These are phyloP conservation scores for Leishmania aethiopica DNA, from an alignment of 208 protist genomes.

Conservation along the genomic window DNA sequence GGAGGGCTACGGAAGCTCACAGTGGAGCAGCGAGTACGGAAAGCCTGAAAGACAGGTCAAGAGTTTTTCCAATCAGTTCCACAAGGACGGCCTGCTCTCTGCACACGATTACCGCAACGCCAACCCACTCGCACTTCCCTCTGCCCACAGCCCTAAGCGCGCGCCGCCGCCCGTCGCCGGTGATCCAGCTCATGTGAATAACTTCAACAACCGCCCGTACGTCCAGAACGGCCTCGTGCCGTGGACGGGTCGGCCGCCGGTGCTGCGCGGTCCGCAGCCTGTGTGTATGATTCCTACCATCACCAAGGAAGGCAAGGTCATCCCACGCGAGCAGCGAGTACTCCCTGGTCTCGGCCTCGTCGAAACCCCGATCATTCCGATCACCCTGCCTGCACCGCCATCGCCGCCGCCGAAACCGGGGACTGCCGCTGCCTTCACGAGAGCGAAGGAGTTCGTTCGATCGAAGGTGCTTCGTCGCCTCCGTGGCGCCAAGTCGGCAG, in stretches of 20 bases:
- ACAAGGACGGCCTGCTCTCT: neutral
- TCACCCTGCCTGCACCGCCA: neutral
- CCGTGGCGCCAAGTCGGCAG: neutral
- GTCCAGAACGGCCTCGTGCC: slow-evolving; percentile 27
- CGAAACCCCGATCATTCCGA: slow-evolving; percentile 23
- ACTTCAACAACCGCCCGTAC: slow-evolving; percentile 16
- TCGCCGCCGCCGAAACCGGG: neutral
- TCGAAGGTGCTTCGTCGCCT: slow-evolving; percentile 4
- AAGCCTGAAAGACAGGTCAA: neutral
- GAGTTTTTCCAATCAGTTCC: neutral
- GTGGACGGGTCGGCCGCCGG: slow-evolving; percentile 33
- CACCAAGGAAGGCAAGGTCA: slow-evolving; percentile 17
- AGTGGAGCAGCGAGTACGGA: neutral
- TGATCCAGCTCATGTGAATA: slow-evolving; percentile 15
- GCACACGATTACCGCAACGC: neutral
- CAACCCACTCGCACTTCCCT: slow-evolving; percentile 17
- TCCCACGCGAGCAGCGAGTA: slow-evolving; percentile 31
- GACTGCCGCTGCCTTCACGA: neutral
- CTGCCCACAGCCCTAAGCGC: neutral
- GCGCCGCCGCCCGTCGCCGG: neutral
- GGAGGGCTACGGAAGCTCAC: neutral
- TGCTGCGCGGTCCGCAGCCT: slow-evolving; percentile 31
- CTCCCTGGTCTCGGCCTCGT: slow-evolving; percentile 18
- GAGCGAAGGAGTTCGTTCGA: neutral
- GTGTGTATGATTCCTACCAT: slow-evolving; percentile 24